These are phyloP conservation scores for Paracoccidioides brasiliensis DNA, from an alignment of 2,329 filamentous ascomycete genomes.

Conservation along the genomic window DNA sequence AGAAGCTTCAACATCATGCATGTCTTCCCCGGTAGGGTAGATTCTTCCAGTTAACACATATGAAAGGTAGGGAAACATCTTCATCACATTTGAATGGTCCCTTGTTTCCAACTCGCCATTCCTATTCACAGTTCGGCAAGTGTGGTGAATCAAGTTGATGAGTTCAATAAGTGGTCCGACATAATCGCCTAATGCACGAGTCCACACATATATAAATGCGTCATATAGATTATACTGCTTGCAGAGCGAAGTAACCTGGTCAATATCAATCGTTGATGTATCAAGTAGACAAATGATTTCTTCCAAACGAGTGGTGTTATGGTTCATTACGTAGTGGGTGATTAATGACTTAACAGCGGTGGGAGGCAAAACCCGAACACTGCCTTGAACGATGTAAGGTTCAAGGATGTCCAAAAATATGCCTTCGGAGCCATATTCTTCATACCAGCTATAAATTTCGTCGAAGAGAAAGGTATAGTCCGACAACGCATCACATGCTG, in stretches of 20 bases:
- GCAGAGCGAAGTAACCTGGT: slow-evolving; percentile 81
- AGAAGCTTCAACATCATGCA: slow-evolving; percentile 58
- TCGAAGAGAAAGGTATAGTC: slow-evolving; percentile 81
- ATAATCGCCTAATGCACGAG: slow-evolving; percentile 75
- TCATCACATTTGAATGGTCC: slow-evolving; percentile 56
- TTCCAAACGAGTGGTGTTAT: slow-evolving; percentile 66
- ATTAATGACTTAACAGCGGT: slow-evolving; percentile 77
- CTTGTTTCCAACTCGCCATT: slow-evolving; percentile 44
- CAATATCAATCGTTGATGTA: slow-evolving; percentile 80
- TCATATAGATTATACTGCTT: slow-evolving; percentile 89
- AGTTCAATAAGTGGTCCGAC: slow-evolving; percentile 82
- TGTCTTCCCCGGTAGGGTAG: slow-evolving; percentile 72
- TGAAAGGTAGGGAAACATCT: slow-evolving; percentile 89
- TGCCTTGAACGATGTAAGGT: slow-evolving; percentile 68
- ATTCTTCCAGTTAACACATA: slow-evolving; percentile 78
- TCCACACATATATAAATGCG: slow-evolving; percentile 94
- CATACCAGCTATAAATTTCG: slow-evolving; percentile 79
- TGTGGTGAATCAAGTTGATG: slow-evolving; percentile 35
- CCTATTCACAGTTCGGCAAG: slow-evolving; percentile 19
- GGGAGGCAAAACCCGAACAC: slow-evolving; percentile 64
- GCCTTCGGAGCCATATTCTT: slow-evolving; percentile 57
- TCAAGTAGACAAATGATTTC: slow-evolving; percentile 92
- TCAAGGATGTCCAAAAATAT: slow-evolving; percentile 83
- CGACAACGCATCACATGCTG: slow-evolving; percentile 63
- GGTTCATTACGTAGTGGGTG: slow-evolving; percentile 61